Percentiles rank a stretch among this genome's conserved stretches.
Conservation (phyloP, 768 basidiomycete species). For the Myochromella boudieri region DNA sequence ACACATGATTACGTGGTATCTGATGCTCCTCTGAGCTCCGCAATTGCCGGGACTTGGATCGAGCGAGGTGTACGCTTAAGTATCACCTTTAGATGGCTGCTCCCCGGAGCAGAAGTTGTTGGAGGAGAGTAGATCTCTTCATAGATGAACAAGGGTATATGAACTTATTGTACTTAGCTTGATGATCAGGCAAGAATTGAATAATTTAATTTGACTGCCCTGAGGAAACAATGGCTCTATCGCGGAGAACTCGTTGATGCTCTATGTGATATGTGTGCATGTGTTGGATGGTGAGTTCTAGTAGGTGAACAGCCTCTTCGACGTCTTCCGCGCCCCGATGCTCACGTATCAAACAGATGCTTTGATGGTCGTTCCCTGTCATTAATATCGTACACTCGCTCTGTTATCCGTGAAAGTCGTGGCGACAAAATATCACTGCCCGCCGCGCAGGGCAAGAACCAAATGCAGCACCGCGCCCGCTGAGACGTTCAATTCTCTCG, state of each 20-base stretch:
- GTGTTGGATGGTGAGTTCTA: background rate
- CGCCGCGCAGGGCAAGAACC: constrained; percentile 93
- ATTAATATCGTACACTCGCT: constrained; percentile 11
- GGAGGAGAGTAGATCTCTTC: constrained; percentile 29
- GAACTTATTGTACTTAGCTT: no score
- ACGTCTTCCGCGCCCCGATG: background rate
- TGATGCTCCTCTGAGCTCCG: constrained; percentile 18
- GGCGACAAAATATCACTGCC: constrained; percentile 41
- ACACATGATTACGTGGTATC: constrained; percentile 58
- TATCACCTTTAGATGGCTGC: constrained; percentile 85
- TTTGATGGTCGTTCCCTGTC: constrained; percentile 5
- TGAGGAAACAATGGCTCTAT: background rate
- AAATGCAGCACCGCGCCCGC: constrained; percentile 91
- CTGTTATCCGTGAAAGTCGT: background rate
- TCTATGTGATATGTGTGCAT: no score
- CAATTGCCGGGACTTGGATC: constrained; percentile 35
- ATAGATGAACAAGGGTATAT: no score
- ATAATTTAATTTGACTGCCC: no score
- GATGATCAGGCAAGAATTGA: no score
- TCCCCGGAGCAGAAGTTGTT: constrained; percentile 83
- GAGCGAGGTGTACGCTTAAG: constrained; percentile 65
- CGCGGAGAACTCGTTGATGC: background rate
- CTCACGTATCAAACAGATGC: background rate
- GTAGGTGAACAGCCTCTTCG: background rate
- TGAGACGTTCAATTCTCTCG: constrained; percentile 77